Evolutionary conservation across 192 early-diverging fungal species (phyloP).

Genomic region (Coemansia sp.): DNA sequence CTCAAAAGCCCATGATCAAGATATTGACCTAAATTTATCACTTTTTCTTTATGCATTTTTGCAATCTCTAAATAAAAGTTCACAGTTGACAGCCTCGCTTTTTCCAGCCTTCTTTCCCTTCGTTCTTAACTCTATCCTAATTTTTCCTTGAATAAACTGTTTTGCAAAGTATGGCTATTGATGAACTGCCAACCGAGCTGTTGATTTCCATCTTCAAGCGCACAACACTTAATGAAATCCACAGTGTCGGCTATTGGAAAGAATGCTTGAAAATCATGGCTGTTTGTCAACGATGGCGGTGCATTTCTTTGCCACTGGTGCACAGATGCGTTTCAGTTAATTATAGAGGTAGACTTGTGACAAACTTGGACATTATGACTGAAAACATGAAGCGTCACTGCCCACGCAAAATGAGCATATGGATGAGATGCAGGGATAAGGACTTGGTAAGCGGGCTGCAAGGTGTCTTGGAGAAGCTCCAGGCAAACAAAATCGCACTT

Average conservation of each 20-base stretch:
- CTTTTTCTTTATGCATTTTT: no score
- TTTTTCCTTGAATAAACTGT: no score
- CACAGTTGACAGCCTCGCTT: no score
- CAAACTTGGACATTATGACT: not conserved
- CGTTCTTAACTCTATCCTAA: no score
- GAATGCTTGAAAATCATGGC: not conserved
- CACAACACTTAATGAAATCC: not conserved
- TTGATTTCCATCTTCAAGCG: not conserved
- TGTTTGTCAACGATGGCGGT: not conserved
- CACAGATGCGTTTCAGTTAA: not conserved
- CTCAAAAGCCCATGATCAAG: no score
- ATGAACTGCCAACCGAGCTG: not conserved
- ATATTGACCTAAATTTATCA: no score
- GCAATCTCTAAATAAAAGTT: no score
- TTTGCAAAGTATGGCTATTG: not conserved
- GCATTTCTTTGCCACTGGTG: not conserved
- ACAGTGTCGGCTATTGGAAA: not conserved
- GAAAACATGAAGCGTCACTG: not conserved
- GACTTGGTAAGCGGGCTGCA: not conserved
- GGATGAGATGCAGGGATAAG: not conserved
- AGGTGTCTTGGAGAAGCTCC: not conserved
- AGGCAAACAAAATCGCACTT: no score
- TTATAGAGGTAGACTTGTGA: not conserved
- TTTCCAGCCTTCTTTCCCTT: no score
- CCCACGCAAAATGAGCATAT: not conserved